These are phyloP conservation scores for Cryptococcus maquisensis DNA, from an alignment of 1,284 basidiomycete species.

Conservation along the genomic window DNA sequence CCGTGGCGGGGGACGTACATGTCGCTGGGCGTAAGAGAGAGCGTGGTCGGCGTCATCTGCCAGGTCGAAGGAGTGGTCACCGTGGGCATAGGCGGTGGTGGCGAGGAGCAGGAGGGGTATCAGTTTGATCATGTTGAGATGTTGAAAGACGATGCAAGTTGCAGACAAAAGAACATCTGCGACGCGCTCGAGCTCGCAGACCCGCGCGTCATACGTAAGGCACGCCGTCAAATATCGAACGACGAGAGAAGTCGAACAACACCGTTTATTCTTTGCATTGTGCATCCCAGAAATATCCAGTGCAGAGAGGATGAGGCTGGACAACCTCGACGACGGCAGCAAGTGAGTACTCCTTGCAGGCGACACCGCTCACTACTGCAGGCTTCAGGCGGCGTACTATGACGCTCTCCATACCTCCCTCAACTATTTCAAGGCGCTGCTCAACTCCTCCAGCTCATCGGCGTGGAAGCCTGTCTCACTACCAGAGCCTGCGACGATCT, in stretches of 20 bases:
- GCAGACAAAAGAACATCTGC: neutral
- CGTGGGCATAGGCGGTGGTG: conserved; percentile 30
- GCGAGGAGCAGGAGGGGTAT: conserved; percentile 2
- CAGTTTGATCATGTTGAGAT: conserved; percentile 8
- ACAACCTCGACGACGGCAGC: conserved; percentile 44
- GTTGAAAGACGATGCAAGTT: neutral
- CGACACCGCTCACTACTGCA: conserved; percentile 9
- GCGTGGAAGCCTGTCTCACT: conserved; percentile 49
- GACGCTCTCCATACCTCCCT: conserved; percentile 41
- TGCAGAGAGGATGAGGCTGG: conserved; percentile 32
- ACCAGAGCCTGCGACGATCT: conserved; percentile 23
- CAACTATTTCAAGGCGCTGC: conserved; percentile 45
- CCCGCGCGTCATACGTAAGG: neutral
- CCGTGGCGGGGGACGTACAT: conserved; percentile 45
- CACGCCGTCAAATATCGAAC: too few species aligned
- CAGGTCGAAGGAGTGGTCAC: conserved; percentile 38
- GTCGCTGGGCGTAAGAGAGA: conserved; percentile 53
- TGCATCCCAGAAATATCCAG: too few species aligned
- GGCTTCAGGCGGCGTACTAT: conserved; percentile 47
- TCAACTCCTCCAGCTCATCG: conserved; percentile 41
- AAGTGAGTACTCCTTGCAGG: conserved; percentile 29
- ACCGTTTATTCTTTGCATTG: neutral
- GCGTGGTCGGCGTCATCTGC: conserved; percentile 27
- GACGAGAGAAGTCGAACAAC: neutral
- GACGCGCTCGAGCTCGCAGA: neutral